Percentiles rank a stretch among this genome's conserved stretches.
These are phyloP conservation scores for Eucalyptus caleyi DNA, from an alignment of 345 rosid genomes.

Conservation along the genomic window DNA sequence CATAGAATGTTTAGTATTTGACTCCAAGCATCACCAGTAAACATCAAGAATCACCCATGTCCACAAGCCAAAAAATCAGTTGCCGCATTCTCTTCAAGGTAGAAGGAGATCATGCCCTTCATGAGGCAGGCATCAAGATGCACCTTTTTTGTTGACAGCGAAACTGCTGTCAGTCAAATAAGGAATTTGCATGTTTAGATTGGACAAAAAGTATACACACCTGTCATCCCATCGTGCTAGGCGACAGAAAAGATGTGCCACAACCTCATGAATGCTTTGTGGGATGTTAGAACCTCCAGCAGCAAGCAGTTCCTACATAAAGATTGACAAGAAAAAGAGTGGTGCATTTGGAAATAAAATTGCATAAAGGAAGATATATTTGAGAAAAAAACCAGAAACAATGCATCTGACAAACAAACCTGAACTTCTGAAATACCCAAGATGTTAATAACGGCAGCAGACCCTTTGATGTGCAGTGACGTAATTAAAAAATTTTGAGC, in stretches of 20 bases:
- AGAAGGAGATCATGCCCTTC: neutral
- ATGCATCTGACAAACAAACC: slow-evolving; percentile 14
- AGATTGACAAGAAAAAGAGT: neutral
- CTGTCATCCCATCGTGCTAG: slow-evolving; percentile 74
- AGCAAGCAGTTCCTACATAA: slow-evolving; percentile 41
- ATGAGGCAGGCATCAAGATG: neutral
- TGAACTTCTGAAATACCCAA: slow-evolving; percentile 52
- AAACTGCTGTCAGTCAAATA: neutral
- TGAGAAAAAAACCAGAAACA: neutral
- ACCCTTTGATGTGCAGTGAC: slow-evolving; percentile 45
- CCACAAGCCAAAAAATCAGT: neutral
- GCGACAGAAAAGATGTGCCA: slow-evolving; percentile 48
- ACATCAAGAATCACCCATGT: neutral
- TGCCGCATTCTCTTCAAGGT: neutral
- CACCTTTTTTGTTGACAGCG: neutral
- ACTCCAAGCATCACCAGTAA: neutral
- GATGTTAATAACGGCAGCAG: slow-evolving; percentile 22
- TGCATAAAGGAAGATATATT: neutral
- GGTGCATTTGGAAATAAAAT: neutral
- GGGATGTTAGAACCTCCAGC: slow-evolving; percentile 33
- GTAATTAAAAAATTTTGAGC: slow-evolving; percentile 42
- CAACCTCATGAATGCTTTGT: slow-evolving; percentile 33
- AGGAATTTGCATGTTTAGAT: neutral
- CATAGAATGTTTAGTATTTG: neutral
- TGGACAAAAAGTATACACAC: neutral